phyloP scores from a whole-genome alignment of 305 asterid species.

The Fraxinus nigra region DNA sequence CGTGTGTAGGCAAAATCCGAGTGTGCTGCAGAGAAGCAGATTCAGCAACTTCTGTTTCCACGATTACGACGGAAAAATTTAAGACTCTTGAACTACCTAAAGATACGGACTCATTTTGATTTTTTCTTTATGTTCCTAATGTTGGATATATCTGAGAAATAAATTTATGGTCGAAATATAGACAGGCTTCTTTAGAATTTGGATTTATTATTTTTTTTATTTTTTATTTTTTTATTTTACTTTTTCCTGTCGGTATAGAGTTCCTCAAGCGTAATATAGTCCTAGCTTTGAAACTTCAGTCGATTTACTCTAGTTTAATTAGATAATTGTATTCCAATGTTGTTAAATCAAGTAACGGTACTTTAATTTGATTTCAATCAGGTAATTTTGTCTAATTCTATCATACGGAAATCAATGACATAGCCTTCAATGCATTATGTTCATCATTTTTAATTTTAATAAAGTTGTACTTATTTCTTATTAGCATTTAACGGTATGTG shows the following conservation, averaged over 20 bases:
- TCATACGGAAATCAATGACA: neutral
- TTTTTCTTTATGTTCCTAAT: neutral
- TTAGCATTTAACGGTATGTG: no score
- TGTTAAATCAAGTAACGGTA: no score
- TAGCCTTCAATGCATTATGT: neutral
- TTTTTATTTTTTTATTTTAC: no score
- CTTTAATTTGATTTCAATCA: neutral
- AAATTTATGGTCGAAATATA: neutral
- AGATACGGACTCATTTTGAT: conserved; percentile 38
- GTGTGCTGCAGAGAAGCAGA: conserved; percentile 71
- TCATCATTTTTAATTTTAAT: neutral
- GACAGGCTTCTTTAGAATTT: neutral
- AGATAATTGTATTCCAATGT: neutral
- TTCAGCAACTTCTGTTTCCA: conserved; percentile 67
- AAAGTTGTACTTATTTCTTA: no score
- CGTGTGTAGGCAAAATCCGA: conserved; percentile 55
- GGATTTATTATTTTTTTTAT: no score
- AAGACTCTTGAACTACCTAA: conserved; percentile 35
- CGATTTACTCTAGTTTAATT: neutral
- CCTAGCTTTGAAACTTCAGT: neutral
- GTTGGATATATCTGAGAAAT: conserved; percentile 10
- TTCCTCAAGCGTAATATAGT: neutral
- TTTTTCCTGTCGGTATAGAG: no score
- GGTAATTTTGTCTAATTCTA: neutral
- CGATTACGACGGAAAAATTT: conserved; percentile 53